Percentiles rank a stretch among this genome's conserved stretches.
phyloP scores from a whole-genome alignment of 2,329 filamentous ascomycete species.

The Paecilomyces sp. region DNA sequence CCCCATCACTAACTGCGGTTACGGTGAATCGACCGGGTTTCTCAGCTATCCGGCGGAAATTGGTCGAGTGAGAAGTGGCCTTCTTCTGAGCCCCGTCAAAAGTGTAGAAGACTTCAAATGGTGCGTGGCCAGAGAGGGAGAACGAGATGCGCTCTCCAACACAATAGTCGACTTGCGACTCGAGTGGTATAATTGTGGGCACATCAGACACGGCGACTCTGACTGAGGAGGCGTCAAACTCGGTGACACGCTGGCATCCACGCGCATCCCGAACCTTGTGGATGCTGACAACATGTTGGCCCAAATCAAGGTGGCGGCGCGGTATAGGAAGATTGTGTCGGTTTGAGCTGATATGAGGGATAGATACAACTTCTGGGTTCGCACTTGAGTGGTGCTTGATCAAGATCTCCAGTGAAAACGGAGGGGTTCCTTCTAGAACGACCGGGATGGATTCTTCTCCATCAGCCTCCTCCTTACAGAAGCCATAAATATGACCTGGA shows the following conservation, averaged over 20 bases:
- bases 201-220: conserved; percentile 91
- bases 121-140: conserved; percentile 79
- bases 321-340: conserved; percentile 77
- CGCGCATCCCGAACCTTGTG: conserved; percentile 81
- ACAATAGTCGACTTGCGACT: conserved; percentile 81
- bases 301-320: conserved; percentile 73
- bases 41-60: conserved; percentile 89
- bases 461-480: conserved; percentile 77
- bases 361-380: conserved; percentile 71
- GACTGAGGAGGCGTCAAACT: conserved; percentile 65
- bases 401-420: conserved; percentile 85
- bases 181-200: conserved; percentile 80
- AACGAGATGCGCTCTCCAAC: conserved; percentile 93
- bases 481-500: conserved; percentile 90
- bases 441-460: conserved; percentile 85
- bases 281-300: conserved; percentile 83
- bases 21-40: conserved; percentile 83
- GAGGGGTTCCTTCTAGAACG: conserved; percentile 70
- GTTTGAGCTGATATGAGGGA: conserved; percentile 70
- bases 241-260: conserved; percentile 75
- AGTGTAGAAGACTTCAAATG: conserved; percentile 87
- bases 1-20: conserved; percentile 77
- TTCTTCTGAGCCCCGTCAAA: conserved; percentile 75
- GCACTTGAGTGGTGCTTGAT: conserved; percentile 83
- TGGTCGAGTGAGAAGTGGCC: conserved; percentile 64